Percentiles rank a stretch among this genome's conserved stretches.
Evolutionary conservation across 495 filamentous ascomycete species (phyloP).

Genomic region (Aspergillus affinis): DNA sequence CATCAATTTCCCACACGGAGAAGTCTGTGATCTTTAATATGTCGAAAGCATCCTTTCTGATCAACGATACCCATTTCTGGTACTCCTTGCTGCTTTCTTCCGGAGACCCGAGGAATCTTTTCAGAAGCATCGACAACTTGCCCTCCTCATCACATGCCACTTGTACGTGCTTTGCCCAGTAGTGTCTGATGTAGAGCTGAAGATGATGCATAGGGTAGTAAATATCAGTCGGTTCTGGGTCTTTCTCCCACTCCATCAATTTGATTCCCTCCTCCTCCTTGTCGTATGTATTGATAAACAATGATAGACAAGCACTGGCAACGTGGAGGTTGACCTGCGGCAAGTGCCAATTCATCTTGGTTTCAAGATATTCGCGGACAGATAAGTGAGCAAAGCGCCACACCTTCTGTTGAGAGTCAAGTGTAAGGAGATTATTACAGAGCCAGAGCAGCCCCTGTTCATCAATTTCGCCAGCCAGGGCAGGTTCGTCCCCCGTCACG

Average conservation of each 20-base stretch:
- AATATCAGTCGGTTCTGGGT: conserved; percentile 9
- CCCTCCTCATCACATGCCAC: conserved; percentile 10
- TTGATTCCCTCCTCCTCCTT: not conserved
- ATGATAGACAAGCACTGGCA: conserved; percentile 17
- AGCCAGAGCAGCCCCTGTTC: conserved; percentile 25
- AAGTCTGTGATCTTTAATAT: not conserved
- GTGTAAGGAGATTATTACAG: conserved; percentile 29
- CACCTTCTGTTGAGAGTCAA: conserved; percentile 25
- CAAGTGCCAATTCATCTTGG: conserved; percentile 7
- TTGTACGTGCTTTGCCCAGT: conserved; percentile 29
- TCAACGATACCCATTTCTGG: conserved; percentile 22
- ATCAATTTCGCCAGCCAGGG: conserved; percentile 12
- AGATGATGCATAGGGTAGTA: conserved; percentile 14
- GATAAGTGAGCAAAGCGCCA: conserved; percentile 36
- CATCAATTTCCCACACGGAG: no score
- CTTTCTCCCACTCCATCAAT: conserved; percentile 2
- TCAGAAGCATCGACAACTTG: conserved; percentile 19
- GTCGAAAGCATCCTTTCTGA: not conserved
- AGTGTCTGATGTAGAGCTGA: conserved; percentile 24
- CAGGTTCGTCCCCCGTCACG: conserved; percentile 1
- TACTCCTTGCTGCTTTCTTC: conserved; percentile 29
- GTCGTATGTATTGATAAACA: conserved; percentile 10
- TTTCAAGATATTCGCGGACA: conserved; percentile 29
- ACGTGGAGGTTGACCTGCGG: conserved; percentile 14
- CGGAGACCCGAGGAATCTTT: conserved; percentile 32